Percentiles rank a stretch among this genome's conserved stretches.
Evolutionary conservation across 2,329 filamentous ascomycete genomes (phyloP).

Genomic region (Xylariaceae sp.): DNA sequence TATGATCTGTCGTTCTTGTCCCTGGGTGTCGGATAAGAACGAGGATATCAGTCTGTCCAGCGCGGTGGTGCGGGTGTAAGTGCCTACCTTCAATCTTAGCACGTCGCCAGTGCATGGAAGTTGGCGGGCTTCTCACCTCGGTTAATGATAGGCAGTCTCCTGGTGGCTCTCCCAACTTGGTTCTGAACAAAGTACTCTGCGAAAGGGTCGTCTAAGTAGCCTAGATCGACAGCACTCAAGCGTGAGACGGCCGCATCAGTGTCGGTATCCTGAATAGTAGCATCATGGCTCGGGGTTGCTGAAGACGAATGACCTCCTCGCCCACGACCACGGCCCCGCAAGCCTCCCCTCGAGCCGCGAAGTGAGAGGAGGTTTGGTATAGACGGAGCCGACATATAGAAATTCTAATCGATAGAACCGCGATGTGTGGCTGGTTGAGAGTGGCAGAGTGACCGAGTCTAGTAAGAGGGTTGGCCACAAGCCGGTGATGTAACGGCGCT

Average conservation of each 20-base stretch:
- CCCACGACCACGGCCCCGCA: slow-evolving; percentile 39
- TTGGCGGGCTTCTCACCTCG: slow-evolving; percentile 61
- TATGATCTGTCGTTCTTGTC: slow-evolving; percentile 70
- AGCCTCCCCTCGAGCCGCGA: slow-evolving; percentile 51
- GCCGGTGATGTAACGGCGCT: slow-evolving; percentile 5
- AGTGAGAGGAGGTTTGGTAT: slow-evolving; percentile 78
- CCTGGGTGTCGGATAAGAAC: slow-evolving; percentile 60
- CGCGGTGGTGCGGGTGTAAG: slow-evolving; percentile 85
- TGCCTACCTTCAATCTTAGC: slow-evolving; percentile 59
- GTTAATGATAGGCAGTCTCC: slow-evolving; percentile 89
- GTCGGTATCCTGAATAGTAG: slow-evolving; percentile 84
- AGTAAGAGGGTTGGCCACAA: not conserved
- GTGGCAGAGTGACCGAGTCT: not conserved
- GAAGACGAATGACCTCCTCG: slow-evolving; percentile 28
- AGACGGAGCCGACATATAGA: slow-evolving; percentile 66
- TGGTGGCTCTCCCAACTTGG: slow-evolving; percentile 48
- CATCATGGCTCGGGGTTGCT: slow-evolving; percentile 58
- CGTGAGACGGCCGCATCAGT: slow-evolving; percentile 87
- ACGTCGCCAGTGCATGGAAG: slow-evolving; percentile 21
- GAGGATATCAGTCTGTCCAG: slow-evolving; percentile 75
- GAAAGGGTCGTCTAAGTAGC: slow-evolving; percentile 83
- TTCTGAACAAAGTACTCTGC: slow-evolving; percentile 68
- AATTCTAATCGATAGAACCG: slow-evolving; percentile 2
- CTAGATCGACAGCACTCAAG: slow-evolving; percentile 82
- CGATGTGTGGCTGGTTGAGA: slow-evolving; percentile 2